These are phyloP conservation scores for Phytopythium boreale DNA, from an alignment of 352 stramenopile species.

Conservation along the genomic window DNA sequence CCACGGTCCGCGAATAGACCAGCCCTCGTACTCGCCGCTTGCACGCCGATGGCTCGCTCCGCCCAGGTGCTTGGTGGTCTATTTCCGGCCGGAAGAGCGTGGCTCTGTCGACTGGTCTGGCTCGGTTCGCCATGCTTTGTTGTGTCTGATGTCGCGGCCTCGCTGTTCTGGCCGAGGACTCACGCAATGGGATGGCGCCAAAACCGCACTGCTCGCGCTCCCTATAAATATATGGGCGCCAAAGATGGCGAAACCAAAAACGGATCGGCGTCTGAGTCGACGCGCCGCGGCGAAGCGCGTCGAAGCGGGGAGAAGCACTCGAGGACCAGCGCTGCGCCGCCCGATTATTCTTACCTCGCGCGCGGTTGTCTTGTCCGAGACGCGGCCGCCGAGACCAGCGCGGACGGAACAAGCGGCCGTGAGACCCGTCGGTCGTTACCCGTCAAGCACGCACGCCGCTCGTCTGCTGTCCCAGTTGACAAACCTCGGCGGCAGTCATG, in stretches of 20 bases:
- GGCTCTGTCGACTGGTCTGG: no score
- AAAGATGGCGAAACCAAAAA: slow-evolving; percentile 4
- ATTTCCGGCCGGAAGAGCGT: no score
- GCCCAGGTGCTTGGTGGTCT: no score
- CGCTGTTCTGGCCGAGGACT: no score
- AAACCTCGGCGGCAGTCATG: slow-evolving; percentile 19
- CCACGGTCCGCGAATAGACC: no score
- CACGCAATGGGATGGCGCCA: no score
- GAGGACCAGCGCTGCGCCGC: not conserved
- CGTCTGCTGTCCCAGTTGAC: not conserved
- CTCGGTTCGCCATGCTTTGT: no score
- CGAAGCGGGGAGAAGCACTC: not conserved
- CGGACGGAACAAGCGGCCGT: not conserved
- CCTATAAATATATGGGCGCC: not conserved
- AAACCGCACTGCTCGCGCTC: no score
- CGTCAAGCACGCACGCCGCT: not conserved
- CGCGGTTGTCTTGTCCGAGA: not conserved
- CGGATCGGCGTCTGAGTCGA: not conserved
- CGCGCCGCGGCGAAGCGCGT: not conserved
- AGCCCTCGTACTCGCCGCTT: no score
- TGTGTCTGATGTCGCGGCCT: no score
- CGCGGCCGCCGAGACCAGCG: not conserved
- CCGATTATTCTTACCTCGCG: not conserved
- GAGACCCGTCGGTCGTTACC: no score
- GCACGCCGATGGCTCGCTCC: no score